Base-by-base conservation (phyloP, 2,329 filamentous ascomycete genomes). In the Colletotrichum lindemuthianum region DNA sequence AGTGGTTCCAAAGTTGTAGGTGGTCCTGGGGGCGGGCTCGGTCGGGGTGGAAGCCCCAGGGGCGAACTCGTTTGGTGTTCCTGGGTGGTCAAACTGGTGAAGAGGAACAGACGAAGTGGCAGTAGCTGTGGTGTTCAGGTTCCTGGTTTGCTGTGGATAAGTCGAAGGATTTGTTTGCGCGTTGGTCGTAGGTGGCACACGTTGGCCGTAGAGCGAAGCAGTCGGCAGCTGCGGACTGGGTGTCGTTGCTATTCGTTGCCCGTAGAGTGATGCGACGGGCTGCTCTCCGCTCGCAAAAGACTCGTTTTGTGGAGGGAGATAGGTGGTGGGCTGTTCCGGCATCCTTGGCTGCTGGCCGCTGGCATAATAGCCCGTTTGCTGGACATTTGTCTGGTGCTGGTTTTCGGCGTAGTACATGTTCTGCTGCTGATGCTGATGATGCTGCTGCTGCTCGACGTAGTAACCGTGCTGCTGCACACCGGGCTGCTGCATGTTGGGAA, bases 11-110 rank as follows among this genome's bases (percentile, higher is more conserved):
- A 34, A 44, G 32, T 34, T n/a, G 48, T 37, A 37, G 16, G 36
- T 12, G 36, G 43, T 50, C 13, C 50, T 51, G 11, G 24, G 37
- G 7, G 15, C 10, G n/a, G 24, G 24, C 24, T 57, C 59, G 40
- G 43, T 36, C 5, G 49, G 54, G 6, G 57, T 36, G 13, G 61
- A 16, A 12, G 58, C 39, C 10, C 33, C 60, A 10, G 61, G 61
- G 16, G 58, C 61, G 36, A 65, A 65, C 24, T 65, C 61, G 51
- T 43, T 55, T 5, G 41, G 44, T 8, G 59, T 53, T 9, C n/a
- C 43, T 9, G 61, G 61, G 15, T 65, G 61, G 1, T 65, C 61
- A 16, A 61, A 65, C 40, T 65, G 61, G 36, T 65, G 61, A 39
- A 57, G 61, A 2, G 45, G 50, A 40, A 39, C 61, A 7, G 51